phyloP scores from a whole-genome alignment of 306 rosid species.

The Argentina anserina region DNA sequence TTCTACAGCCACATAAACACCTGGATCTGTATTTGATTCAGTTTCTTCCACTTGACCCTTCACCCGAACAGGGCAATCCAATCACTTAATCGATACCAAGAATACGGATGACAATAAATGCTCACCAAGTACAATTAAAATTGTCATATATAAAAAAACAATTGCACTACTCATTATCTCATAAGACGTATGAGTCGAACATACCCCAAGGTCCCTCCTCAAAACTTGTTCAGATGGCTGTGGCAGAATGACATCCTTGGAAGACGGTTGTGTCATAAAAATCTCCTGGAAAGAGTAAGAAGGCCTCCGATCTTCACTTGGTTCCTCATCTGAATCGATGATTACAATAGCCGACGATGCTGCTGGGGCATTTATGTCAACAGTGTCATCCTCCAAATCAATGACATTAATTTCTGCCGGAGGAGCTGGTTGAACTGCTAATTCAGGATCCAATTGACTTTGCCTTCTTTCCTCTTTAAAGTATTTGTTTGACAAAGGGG shows the following conservation, averaged over 20 bases:
- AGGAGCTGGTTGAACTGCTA: slow-evolving; percentile 17
- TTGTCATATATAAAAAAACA: neutral
- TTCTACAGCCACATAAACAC: slow-evolving; percentile 64
- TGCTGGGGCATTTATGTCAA: slow-evolving; percentile 19
- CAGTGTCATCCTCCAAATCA: slow-evolving; percentile 46
- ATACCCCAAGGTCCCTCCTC: slow-evolving; percentile 42
- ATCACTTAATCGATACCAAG: neutral
- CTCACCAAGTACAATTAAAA: neutral
- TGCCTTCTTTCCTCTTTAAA: slow-evolving; percentile 22
- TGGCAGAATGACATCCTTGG: slow-evolving; percentile 36
- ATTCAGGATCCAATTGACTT: slow-evolving; percentile 19
- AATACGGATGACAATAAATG: slow-evolving; percentile 13
- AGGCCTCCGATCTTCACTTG: slow-evolving; percentile 33
- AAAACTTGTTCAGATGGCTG: slow-evolving; percentile 29
- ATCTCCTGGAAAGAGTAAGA: slow-evolving; percentile 41
- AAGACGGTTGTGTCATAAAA: slow-evolving; percentile 30
- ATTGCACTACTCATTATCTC: slow-evolving; percentile 1
- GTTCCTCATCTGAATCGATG: slow-evolving; percentile 86
- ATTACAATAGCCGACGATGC: slow-evolving; percentile 39
- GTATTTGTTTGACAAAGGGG: slow-evolving; percentile 34
- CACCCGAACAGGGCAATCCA: slow-evolving; percentile 24
- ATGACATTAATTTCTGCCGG: slow-evolving; percentile 28
- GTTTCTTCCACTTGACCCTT: slow-evolving; percentile 17
- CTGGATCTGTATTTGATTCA: slow-evolving; percentile 34
- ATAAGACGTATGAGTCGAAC: slow-evolving; percentile 25